Base-by-base conservation (phyloP, 345 rosid species). In the Eucalyptus shirleyi region DNA sequence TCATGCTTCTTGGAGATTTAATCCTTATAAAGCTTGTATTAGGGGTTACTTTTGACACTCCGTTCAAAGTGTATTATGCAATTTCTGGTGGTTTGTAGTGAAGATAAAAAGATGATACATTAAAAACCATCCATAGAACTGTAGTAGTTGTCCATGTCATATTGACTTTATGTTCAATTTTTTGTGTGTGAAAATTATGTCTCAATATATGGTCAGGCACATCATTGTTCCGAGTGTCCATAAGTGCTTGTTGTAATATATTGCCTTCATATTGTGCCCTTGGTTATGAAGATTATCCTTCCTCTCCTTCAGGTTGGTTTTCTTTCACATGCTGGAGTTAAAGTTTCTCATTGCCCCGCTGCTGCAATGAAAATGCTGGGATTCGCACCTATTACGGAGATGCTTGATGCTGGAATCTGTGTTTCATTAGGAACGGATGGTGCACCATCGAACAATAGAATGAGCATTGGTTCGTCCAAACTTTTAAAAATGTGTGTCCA, bases 361-460 rank as follows among this genome's bases (percentile, higher is more conserved):
- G 87, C 96, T 88, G 95, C 98, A 26, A 96, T 96, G 98, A 94
- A 94, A 86, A 94, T 96, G 96, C 98, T 96, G 87, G 98, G 98
- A 88, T 95, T 94, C 91, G 96, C 96, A 67, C 95, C 91, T 34
- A 87, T 95, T n/a, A 93, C 56, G 88, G 95, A 96, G 93, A 95
- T 96, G 98, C 94, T 95, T 87, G 87, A 91, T 30, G 93, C 96
- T n/a, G 95, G 94, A 88, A 88, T 94, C 77, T 93, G 94, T 90
- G 96, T 96, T 56, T 96, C 97, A 81, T 89, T 95, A 88, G 96
- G 98, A 90, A 96, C 96, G n/a, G 98, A 96, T 93, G 98, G 98
- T 45, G 98, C 98, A 32, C 96, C 96, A 88, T 93, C 98, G 53
- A 96, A 96, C 93, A 95, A 95, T 90, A 94, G 98, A 92, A 96